Base-by-base conservation (phyloP, 2,329 filamentous ascomycete species). In the Pestalotiopsis sp. region DNA sequence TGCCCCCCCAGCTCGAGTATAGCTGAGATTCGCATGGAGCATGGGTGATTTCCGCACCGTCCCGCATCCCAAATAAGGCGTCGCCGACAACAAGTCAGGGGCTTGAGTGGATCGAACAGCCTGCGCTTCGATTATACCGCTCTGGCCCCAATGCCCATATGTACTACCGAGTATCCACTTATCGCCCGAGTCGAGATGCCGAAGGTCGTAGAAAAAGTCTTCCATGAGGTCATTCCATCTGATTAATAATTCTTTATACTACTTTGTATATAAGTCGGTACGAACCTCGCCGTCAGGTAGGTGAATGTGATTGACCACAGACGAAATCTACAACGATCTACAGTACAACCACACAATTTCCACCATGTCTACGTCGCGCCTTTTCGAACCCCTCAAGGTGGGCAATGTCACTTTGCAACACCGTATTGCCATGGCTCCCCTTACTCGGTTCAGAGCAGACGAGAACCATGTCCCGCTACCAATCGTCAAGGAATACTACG, bases 361-460 rank as follows among this genome's bases (percentile, higher is more conserved):
- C 45, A 41, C 17, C 41, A 66, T 66, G 64, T 66, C 64, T 23
- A 27, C 14, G 5, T 66, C 64, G 4, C 66, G 66, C 38, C 79
- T 84, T 49, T 86, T 84, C 73, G 73, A 77, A 67, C 81, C 83
- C 13, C 72, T 85, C 68, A 74, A 78, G 58, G 77, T 84, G 14
- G 82, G 86, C 70, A 81, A 82, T 61, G 79, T 84, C 49, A 76
- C 76, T 7, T 81, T 89, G 39, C 78, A 82, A 62, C 85, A 88
- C 72, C 83, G 87, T 68, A 77, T 88, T 25, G 79, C 85, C 59
- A 75, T 85, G 72, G 83, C 86, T 2, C 84, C 87, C 4, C 75
- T 88, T 68, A 88, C 86, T 2, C 81, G 86, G 25, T 85, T 85
- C 71, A 81, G 86, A 56, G 84, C 79, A 25, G 69, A 77, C 14